Evolutionary conservation across 2,329 filamentous ascomycete genomes (phyloP).

Genomic region (Juglanconis sp.): DNA sequence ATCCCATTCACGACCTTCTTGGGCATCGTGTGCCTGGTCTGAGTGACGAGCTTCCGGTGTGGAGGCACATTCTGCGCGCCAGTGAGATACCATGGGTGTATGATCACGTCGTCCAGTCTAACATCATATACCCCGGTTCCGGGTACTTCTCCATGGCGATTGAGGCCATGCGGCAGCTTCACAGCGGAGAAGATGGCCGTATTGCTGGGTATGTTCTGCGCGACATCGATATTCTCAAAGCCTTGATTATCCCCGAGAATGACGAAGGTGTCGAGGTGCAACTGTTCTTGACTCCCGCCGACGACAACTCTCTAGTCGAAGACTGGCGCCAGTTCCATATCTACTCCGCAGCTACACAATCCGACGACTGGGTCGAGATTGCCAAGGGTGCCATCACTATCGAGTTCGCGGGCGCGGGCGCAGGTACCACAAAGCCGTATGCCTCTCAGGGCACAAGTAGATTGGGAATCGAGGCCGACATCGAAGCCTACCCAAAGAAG

Average conservation of each 20-base stretch:
- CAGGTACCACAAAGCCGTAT: too few species aligned
- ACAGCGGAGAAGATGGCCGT: too few species aligned
- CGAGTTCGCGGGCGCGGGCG: neutral
- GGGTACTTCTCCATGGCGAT: neutral
- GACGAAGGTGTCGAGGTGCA: neutral
- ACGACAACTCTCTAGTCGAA: neutral
- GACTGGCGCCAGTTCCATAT: slow-evolving; percentile 1
- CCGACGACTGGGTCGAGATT: neutral
- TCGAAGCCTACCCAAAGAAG: neutral
- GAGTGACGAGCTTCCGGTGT: slow-evolving; percentile 27
- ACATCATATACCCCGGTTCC: neutral
- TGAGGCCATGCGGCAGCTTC: neutral
- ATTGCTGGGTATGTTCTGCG: neutral
- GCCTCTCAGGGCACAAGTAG: too few species aligned
- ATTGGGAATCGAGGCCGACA: neutral
- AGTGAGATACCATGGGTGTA: neutral
- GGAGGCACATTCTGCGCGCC: slow-evolving; percentile 30
- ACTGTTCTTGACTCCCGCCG: neutral
- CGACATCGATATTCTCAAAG: neutral
- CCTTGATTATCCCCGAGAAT: neutral
- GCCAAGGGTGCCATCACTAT: neutral
- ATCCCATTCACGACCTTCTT: slow-evolving; percentile 36
- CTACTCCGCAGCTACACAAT: neutral
- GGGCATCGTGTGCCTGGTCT: slow-evolving; percentile 30
- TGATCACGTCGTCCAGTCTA: neutral